These are phyloP conservation scores for Fennellomyces sp. DNA, from an alignment of 371 early-diverging fungal genomes.

Conservation along the genomic window DNA sequence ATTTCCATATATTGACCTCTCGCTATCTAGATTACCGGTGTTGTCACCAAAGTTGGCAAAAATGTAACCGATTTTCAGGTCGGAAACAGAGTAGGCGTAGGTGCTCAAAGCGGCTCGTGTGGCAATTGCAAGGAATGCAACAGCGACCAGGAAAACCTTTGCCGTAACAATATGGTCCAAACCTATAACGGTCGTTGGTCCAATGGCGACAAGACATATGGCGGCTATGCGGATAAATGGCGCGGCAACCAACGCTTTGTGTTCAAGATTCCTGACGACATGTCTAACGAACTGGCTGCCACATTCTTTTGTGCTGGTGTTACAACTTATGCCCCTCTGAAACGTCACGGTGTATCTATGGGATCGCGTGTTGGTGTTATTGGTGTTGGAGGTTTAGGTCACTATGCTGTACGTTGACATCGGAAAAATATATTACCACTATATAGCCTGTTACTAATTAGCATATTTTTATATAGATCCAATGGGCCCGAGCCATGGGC, in stretches of 20 bases:
- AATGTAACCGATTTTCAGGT: slow-evolving; percentile 54
- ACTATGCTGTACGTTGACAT: slow-evolving; percentile 6
- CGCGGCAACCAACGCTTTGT: slow-evolving; percentile 58
- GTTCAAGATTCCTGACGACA: slow-evolving; percentile 64
- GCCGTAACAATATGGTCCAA: slow-evolving; percentile 8
- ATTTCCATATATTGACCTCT: not conserved
- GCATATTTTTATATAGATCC: slow-evolving; percentile 62
- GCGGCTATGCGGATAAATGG: slow-evolving; percentile 69
- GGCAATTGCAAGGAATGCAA: slow-evolving; percentile 30
- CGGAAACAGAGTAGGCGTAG: slow-evolving; percentile 76
- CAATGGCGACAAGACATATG: slow-evolving; percentile 59
- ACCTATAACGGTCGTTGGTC: slow-evolving; percentile 46
- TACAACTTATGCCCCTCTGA: slow-evolving; percentile 68
- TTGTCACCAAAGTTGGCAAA: slow-evolving; percentile 53
- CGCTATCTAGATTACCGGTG: slow-evolving; percentile 51
- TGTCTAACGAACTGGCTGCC: slow-evolving; percentile 56
- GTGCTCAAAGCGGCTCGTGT: slow-evolving; percentile 60
- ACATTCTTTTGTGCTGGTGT: slow-evolving; percentile 54
- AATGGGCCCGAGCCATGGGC: slow-evolving; percentile 65
- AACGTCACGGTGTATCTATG: slow-evolving; percentile 37
- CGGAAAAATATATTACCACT: not conserved
- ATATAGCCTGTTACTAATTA: not conserved
- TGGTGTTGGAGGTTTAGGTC: slow-evolving; percentile 45
- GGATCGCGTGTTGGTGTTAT: slow-evolving; percentile 65
- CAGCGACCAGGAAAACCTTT: slow-evolving; percentile 23